Conservation (phyloP, 371 early-diverging fungal species). For the Neoconidiobolus thromboides region DNA sequence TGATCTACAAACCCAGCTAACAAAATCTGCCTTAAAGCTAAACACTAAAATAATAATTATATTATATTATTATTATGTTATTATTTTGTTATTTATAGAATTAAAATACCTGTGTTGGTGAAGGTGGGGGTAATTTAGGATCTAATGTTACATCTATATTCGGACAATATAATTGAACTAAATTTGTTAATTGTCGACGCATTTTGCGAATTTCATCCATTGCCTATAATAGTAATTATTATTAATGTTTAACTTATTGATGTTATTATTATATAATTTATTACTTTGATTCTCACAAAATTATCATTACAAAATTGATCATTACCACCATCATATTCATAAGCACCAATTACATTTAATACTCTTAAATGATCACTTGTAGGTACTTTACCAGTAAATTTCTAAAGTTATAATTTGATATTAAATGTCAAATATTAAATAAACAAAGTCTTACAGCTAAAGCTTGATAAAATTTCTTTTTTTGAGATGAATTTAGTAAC, state of each 20-base stretch:
- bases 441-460: slow-evolving; percentile 13
- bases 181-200: slow-evolving; percentile 59
- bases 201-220: slow-evolving; percentile 85
- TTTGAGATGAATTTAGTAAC: background rate
- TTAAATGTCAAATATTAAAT: background rate
- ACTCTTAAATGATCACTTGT: slow-evolving; percentile 67
- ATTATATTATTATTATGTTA: background rate
- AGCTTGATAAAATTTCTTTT: slow-evolving; percentile 27
- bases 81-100: too few relatives aligned
- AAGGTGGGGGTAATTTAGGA: slow-evolving; percentile 13
- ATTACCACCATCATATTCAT: slow-evolving; percentile 56
- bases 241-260: background rate
- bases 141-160: slow-evolving; percentile 26
- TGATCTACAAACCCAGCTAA: slow-evolving; percentile 81
- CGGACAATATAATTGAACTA: slow-evolving; percentile 49
- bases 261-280: background rate
- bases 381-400: slow-evolving; percentile 46
- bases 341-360: slow-evolving; percentile 74
- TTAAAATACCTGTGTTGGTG: slow-evolving; percentile 6
- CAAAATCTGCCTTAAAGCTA: slow-evolving; percentile 64
- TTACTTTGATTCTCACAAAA: slow-evolving; percentile 61
- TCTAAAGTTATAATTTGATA: slow-evolving; percentile 12
- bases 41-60: slow-evolving; percentile 22
- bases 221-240: slow-evolving; percentile 19
- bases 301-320: slow-evolving; percentile 54